Base-by-base conservation (phyloP, 441 rosid genomes). In the Gossypium davidsonii region DNA sequence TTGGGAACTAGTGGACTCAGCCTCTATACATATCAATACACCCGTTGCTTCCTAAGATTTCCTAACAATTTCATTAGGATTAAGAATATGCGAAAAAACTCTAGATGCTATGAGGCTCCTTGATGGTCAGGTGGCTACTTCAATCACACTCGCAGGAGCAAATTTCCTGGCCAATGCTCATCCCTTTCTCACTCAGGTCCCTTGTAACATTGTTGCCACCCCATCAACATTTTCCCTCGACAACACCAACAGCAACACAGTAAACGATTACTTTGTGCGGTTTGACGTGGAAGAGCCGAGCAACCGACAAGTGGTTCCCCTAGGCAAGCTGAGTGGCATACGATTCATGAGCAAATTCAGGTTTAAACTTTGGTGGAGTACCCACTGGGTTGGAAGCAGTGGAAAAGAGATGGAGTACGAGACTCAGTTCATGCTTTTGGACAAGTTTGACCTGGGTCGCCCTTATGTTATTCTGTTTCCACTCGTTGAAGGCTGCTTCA, bases 401-500 rank as follows among this genome's bases (percentile, higher is more conserved):
- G 83, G 82, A 21, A 64, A 58, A 14, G 82, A 83, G 8, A 17
- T 80, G 48, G 79, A 83, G 70, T 46, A 71, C 17, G 86, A 80
- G 73, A 80, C 86, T 1, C 82, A 76, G 60, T 14, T 80, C 62
- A 14, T 83, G 80, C 52, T 80, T 37, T 67, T 83, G 18, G 83
- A 80, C 21, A 74, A 77, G 25, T 73, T 31, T 2, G 77, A 77
- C 18, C 57, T 76, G 12, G 87, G 82, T 52, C 83, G 94, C 14
- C 97, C 97, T 2, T 90, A 89, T 6, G 86, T 91, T 11, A 79
- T 90, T 12, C 78, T 93, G 0, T 80, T 93, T 14, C 94, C 98
- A 0, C 79, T 93, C 26, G n/a, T 91, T 0, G 98, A 91, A 74
- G 91, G 93, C 9, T 46, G 86, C 0, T 93, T 93, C 56, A 78